These are phyloP conservation scores for Biancaea sappan DNA, from an alignment of 306 rosid species.

Conservation along the genomic window DNA sequence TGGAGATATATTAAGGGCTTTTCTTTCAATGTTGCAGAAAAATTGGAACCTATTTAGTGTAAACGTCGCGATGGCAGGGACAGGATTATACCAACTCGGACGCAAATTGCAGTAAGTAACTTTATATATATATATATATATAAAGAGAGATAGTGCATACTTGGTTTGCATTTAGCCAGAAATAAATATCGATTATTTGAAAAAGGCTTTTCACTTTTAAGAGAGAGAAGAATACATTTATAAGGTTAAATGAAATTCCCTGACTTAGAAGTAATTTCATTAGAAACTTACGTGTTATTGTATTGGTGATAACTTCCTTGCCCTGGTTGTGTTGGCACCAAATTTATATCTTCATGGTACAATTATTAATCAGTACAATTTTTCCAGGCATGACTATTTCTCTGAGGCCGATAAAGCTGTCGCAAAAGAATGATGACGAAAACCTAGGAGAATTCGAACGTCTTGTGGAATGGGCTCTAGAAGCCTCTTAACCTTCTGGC, in stretches of 20 bases:
- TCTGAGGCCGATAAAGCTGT: constrained; percentile 51
- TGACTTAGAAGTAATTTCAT: background rate
- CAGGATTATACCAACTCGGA: constrained; percentile 84
- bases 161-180: background rate
- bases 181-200: background rate
- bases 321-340: constrained; percentile 16
- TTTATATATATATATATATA: no score
- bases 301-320: constrained; percentile 10
- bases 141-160: no score
- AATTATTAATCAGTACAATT: constrained; percentile 25
- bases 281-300: background rate
- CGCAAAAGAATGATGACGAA: constrained; percentile 75
- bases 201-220: background rate
- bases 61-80: constrained; percentile 88
- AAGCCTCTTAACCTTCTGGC: constrained; percentile 5
- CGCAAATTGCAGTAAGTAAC: constrained; percentile 76
- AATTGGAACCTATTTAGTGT: constrained; percentile 96
- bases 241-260: constrained; percentile 10
- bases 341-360: constrained; percentile 26
- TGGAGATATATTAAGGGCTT: constrained; percentile 10
- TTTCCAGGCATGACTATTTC: constrained; percentile 80
- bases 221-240: constrained; percentile 1
- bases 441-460: constrained; percentile 26
- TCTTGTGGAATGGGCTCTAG: constrained; percentile 19
- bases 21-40: constrained; percentile 59